Base-by-base conservation (phyloP, 257 asterid genomes). In the Solanum phureja region DNA sequence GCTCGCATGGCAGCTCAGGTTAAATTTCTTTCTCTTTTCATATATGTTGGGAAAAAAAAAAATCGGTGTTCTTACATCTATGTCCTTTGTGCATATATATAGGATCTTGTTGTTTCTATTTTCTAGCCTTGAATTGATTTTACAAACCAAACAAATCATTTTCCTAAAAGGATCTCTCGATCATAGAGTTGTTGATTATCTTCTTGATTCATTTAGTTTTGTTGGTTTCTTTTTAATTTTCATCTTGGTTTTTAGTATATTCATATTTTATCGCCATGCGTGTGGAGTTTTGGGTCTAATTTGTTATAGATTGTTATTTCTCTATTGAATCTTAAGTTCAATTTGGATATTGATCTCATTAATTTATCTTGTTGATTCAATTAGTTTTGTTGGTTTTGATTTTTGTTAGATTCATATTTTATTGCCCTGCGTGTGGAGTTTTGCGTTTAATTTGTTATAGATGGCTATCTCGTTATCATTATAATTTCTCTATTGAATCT, bases 1-100 rank as follows among this genome's bases (percentile, higher is more conserved):
- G 92, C 93, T 88, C 93, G 93, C 44, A 91, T 91, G 93, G 93
- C 93, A 1, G 86, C 93, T 23, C 92, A 90, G 93, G 93, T 91
- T 76, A 3, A 86, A 14, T 24, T 3, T 52, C 12, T 46, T 2
- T n/a, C n/a, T n/a, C n/a, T n/a, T n/a, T n/a, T n/a, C n/a, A n/a
- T n/a, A n/a, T n/a, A n/a, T n/a, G n/a, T n/a, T n/a, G n/a, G n/a
- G n/a, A n/a, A n/a, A n/a, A n/a, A n/a, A n/a, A n/a, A n/a, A n/a
- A n/a, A n/a, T n/a, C n/a, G n/a, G n/a, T n/a, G 42, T 79, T 79
- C 40, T 16, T 23, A 46, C 42, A 46, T 46, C 29, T 18, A 16
- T 86, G 60, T 62, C 52, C 27, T 46, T 82, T n/a, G 4, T 82
- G 85, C 69, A 49, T 49, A 29, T 49, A 18, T 81, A 5, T 46